A percentile compares a stretch with the other conserved stretches of the same genome.
These are phyloP conservation scores for Isatis tinctoria DNA, from an alignment of 345 rosid genomes.

Conservation along the genomic window DNA sequence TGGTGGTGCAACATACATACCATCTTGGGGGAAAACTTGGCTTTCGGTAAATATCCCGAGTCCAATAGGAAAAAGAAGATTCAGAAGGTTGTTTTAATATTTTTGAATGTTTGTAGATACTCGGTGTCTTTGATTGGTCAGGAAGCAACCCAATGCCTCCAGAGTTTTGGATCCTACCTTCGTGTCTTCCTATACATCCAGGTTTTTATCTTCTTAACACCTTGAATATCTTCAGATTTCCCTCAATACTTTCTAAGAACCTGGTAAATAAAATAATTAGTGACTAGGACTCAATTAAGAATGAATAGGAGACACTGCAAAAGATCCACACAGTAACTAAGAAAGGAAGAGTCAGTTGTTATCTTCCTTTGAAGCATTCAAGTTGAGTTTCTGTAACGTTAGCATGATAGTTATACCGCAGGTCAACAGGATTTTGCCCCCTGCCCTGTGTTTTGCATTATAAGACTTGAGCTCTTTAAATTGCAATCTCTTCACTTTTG, in stretches of 20 bases:
- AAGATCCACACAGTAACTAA: too few species aligned
- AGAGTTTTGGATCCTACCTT: conserved; percentile 62
- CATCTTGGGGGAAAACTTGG: conserved; percentile 55
- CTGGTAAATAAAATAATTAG: neutral
- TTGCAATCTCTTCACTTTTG: neutral
- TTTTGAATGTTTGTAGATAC: conserved; percentile 24
- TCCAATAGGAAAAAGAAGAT: neutral
- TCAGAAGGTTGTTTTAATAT: neutral
- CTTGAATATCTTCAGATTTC: neutral
- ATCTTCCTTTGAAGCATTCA: too few species aligned
- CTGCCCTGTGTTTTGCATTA: neutral
- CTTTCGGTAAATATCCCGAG: conserved; percentile 33
- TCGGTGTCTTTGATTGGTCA: conserved; percentile 55
- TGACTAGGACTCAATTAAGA: too few species aligned
- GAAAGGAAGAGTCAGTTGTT: too few species aligned
- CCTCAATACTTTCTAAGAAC: neutral
- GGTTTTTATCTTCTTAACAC: conserved; percentile 26
- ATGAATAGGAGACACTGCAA: too few species aligned
- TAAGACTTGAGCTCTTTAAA: neutral
- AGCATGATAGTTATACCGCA: too few species aligned
- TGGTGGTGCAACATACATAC: conserved; percentile 41
- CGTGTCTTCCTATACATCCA: conserved; percentile 54
- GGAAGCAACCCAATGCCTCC: conserved; percentile 73
- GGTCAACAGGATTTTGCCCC: too few species aligned
- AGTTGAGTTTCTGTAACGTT: too few species aligned